Base-by-base conservation (phyloP, 768 basidiomycete species). In the Coprinopsis marcescibilis region DNA sequence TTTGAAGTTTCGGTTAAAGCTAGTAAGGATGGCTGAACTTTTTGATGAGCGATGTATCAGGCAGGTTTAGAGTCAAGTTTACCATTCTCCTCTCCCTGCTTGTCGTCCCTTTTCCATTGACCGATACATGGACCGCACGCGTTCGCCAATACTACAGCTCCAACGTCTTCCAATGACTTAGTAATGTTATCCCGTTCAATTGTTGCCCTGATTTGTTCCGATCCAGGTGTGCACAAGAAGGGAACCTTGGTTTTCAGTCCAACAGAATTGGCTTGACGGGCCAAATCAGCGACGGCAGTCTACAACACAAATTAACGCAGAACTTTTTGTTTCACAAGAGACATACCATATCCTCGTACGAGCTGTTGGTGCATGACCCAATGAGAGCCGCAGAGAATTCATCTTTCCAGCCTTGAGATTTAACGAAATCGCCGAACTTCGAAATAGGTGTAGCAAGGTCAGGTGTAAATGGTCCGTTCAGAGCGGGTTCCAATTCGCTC, bases 61-160 rank as follows among this genome's bases (percentile, higher is more conserved):
- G 20, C 21, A 25, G 12, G 24, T 19, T 2, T n/a, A 35, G 11
- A 26, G 38, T 35, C 5, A 21, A 12, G 63, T 73, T 44, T 50
- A 90, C 90, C 90, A 63, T 98, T 98, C 59, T 95, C 88, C 64
- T 96, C 88, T 36, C 77, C 83, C 59, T 87, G 78, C 58, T 84
- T 82, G 53, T 91, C 92, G 36, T 84, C 81, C 21, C 96, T 81
- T 61, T 97, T 92, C 96, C 96, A 99, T 81, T 91, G 95, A 37
- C 96, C 96, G 56, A 98, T 99, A 62, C 96, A 99, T 20, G 96
- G 96, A 43, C 96, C 96, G 55, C 96, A 99, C 2, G 96, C 96
- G 64, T 99, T 99, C 4, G 96, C 94, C 27, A 99, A 73, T 19
- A 99, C 95, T 43, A 84, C 74, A 2, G 89, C 96, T n/a, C 96